These are phyloP conservation scores for Lathyrus tuberosus DNA, from an alignment of 306 rosid species.

Conservation along the genomic window DNA sequence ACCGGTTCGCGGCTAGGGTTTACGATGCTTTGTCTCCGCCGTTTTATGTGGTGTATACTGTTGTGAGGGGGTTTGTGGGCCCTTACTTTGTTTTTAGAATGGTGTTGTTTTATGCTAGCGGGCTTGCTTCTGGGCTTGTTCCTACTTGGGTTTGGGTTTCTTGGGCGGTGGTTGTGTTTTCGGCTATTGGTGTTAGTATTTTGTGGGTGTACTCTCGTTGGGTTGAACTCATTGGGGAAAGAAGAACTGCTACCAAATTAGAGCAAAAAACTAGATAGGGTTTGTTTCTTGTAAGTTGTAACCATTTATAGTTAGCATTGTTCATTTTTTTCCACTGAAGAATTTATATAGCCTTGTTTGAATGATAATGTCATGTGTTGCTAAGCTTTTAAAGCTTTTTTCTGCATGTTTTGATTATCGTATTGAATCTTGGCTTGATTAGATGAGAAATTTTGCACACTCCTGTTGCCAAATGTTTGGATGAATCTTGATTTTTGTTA, in stretches of 20 bases:
- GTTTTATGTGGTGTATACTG: slow-evolving; percentile 59
- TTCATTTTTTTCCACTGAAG: neutral
- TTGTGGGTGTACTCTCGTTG: slow-evolving; percentile 86
- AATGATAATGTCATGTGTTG: slow-evolving; percentile 33
- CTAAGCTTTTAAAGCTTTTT: slow-evolving; percentile 12
- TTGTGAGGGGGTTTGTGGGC: slow-evolving; percentile 66
- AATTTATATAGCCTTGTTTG: neutral
- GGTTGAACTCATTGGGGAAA: slow-evolving; percentile 60
- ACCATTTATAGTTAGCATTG: slow-evolving; percentile 9
- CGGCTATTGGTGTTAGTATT: slow-evolving; percentile 78
- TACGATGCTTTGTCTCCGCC: slow-evolving; percentile 64
- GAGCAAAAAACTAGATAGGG: slow-evolving; percentile 59
- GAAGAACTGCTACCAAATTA: slow-evolving; percentile 47
- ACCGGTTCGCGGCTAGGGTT: slow-evolving; percentile 53
- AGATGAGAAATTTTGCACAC: neutral
- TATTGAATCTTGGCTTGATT: slow-evolving; percentile 3
- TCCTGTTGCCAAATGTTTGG: neutral
- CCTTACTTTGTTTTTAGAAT: slow-evolving; percentile 72
- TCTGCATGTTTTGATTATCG: slow-evolving; percentile 9
- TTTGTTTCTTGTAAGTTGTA: neutral
- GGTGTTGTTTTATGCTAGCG: slow-evolving; percentile 57
- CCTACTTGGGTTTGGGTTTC: slow-evolving; percentile 87
- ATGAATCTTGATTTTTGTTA: neutral
- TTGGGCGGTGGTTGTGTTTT: slow-evolving; percentile 69
- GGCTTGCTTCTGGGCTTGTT: slow-evolving; percentile 57